Conservation (phyloP, 441 rosid genomes). For the Erysimum cheiri region DNA sequence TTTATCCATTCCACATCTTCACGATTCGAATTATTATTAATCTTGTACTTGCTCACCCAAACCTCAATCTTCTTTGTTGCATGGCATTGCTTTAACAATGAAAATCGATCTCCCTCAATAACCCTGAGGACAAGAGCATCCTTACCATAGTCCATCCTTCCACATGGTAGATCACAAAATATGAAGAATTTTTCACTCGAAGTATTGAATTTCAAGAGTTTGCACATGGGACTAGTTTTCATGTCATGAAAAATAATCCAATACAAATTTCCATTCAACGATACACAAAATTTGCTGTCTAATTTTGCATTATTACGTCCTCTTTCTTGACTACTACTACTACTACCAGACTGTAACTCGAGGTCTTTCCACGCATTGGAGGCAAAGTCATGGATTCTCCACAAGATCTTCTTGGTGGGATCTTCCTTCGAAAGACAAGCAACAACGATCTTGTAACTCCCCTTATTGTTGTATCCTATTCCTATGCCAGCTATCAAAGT, state of each 20-base stretch:
- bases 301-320: no score
- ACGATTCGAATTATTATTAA: neutral
- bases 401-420: no score
- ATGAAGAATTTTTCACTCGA: neutral
- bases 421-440: no score
- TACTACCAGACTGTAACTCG: neutral
- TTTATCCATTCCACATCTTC: neutral
- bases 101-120: slow-evolving; percentile 3
- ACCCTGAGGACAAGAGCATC: slow-evolving; percentile 1
- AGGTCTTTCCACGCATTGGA: neutral
- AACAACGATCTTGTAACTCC: no score
- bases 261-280: neutral
- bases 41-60: slow-evolving; percentile 3
- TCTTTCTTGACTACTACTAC: neutral
- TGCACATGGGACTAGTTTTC: neutral
- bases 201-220: neutral
- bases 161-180: slow-evolving; percentile 2
- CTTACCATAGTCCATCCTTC: neutral
- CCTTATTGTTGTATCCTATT: no score
- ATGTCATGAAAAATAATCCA: neutral
- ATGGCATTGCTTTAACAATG: slow-evolving; percentile 10
- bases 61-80: neutral
- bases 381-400: neutral
- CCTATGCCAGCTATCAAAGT: no score
- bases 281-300: no score